These are phyloP conservation scores for Phylloporus rhodoxanthus DNA, from an alignment of 768 basidiomycete species.

Conservation along the genomic window DNA sequence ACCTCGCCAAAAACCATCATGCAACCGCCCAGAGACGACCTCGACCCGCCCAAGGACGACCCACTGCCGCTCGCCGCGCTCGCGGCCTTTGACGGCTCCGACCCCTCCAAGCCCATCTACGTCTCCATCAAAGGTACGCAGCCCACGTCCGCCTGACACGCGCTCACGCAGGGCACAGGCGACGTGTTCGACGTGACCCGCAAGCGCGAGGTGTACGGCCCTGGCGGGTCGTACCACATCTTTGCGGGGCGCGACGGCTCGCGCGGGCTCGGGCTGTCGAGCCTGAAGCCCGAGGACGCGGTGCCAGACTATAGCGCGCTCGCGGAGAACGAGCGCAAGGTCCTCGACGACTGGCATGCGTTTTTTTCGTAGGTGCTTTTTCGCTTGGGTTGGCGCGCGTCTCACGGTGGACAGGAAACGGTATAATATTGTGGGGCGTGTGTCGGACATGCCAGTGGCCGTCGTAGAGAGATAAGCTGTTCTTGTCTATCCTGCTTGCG, in stretches of 20 bases:
- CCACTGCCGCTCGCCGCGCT: conserved; percentile 67
- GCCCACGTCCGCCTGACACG: conserved; percentile 2
- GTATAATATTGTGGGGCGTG: conserved; percentile 81
- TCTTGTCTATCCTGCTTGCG: neutral
- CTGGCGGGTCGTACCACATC: conserved; percentile 68
- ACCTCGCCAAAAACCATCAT: conserved; percentile 55
- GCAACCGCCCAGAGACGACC: conserved; percentile 57
- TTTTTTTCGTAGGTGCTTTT: conserved; percentile 74
- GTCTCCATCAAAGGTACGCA: conserved; percentile 86
- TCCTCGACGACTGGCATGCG: conserved; percentile 81
- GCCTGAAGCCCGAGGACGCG: conserved; percentile 79
- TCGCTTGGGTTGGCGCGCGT: neutral
- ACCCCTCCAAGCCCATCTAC: conserved; percentile 66
- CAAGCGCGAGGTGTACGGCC: conserved; percentile 87
- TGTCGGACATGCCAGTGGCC: conserved; percentile 47
- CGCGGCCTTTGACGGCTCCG: conserved; percentile 63
- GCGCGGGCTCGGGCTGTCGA: conserved; percentile 83
- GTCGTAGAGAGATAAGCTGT: conserved; percentile 18
- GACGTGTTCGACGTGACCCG: conserved; percentile 85
- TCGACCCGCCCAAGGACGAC: conserved; percentile 69
- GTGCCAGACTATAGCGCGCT: conserved; percentile 79
- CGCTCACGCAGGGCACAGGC: conserved; percentile 38
- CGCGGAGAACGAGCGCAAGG: conserved; percentile 65
- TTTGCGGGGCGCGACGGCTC: conserved; percentile 96
- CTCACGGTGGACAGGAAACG: conserved; percentile 50